Conservation (phyloP, 345 rosid species). For the Eucalyptus tenuipes region DNA sequence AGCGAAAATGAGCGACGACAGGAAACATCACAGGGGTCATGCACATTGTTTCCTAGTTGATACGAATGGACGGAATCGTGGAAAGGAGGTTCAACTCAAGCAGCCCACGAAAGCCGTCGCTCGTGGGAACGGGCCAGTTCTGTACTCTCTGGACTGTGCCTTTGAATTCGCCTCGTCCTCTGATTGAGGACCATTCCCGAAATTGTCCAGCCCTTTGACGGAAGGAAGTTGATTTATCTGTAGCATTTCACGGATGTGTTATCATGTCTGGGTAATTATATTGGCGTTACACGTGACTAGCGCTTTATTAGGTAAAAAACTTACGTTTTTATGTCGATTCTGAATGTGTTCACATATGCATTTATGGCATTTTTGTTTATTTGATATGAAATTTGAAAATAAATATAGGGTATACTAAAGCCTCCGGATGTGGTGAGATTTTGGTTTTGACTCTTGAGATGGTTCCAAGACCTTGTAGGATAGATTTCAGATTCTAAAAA, state of each 20-base stretch:
- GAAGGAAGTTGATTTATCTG: neutral
- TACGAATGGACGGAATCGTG: neutral
- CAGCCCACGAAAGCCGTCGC: neutral
- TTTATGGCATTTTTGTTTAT: neutral
- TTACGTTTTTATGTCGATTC: neutral
- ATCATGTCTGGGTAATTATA: neutral
- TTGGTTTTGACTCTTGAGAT: neutral
- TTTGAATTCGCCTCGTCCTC: neutral
- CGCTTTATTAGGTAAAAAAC: neutral
- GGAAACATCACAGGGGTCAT: neutral
- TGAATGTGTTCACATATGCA: neutral
- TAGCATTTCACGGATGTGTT: neutral
- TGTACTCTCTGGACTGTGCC: neutral
- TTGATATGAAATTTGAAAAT: neutral
- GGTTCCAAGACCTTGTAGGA: neutral
- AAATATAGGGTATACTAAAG: neutral
- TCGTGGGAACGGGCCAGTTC: neutral
- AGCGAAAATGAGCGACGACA: neutral
- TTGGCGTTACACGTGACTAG: neutral
- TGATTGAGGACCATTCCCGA: neutral
- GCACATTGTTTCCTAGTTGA: neutral
- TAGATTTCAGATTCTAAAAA: neutral
- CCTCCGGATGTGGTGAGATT: rapidly evolving
- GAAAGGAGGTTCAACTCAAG: neutral
- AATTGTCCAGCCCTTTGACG: neutral